Evolutionary conservation across 1,139 yeast genomes (phyloP).

Genomic region (Lodderomyces parapsilosis): DNA sequence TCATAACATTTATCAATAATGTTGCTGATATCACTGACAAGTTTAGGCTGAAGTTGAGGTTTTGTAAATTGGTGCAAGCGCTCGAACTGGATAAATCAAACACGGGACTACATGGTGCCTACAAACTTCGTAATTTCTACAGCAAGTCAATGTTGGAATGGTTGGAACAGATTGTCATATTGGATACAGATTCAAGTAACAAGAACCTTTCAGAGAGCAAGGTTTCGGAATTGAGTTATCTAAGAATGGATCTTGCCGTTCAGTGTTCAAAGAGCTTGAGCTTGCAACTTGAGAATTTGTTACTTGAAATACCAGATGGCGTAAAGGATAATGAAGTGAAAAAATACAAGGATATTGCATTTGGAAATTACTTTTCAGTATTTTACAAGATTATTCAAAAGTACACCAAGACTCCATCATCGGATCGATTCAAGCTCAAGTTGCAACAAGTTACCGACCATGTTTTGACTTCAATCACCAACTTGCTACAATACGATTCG

Average conservation of each 20-base stretch:
- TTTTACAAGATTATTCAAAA: conserved; percentile 71
- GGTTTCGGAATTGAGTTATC: conserved; percentile 48
- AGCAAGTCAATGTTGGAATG: conserved; percentile 63
- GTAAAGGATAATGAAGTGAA: conserved; percentile 54
- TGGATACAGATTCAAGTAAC: conserved; percentile 19
- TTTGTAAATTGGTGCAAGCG: conserved; percentile 54
- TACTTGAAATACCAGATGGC: conserved; percentile 64
- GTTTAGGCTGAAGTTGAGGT: conserved; percentile 54
- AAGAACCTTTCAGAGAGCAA: conserved; percentile 11
- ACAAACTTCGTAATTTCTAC: conserved; percentile 56
- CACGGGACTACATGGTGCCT: conserved; percentile 54
- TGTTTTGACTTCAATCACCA: conserved; percentile 67
- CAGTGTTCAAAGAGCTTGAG: conserved; percentile 64
- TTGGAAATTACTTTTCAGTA: conserved; percentile 70
- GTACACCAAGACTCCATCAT: conserved; percentile 35
- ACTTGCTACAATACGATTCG: conserved; percentile 67
- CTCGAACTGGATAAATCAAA: conserved; percentile 43
- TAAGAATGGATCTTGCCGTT: conserved; percentile 63
- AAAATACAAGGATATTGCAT: conserved; percentile 61
- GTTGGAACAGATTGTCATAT: conserved; percentile 59
- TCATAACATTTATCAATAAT: conserved; percentile 34
- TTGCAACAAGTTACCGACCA: conserved; percentile 58
- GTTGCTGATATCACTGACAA: conserved; percentile 35
- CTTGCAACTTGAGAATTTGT: conserved; percentile 50
- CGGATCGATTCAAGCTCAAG: conserved; percentile 47